Percentiles rank a stretch among this genome's conserved stretches.
These are phyloP conservation scores for Penicillium aurantiogriseum DNA, from an alignment of 2,329 filamentous ascomycete species.

Conservation along the genomic window DNA sequence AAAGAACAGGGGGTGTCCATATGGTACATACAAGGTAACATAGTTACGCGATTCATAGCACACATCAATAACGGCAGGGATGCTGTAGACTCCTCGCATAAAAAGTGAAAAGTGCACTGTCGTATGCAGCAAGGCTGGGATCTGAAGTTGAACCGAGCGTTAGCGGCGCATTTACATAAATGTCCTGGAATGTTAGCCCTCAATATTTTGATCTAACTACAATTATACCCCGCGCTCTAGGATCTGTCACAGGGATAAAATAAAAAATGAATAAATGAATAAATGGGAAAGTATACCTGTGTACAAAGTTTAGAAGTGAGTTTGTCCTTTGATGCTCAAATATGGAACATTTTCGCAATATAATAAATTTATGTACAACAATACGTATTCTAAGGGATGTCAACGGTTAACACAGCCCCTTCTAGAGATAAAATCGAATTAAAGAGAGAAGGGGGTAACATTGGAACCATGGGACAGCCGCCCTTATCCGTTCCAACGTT, in stretches of 20 bases:
- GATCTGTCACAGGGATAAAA: constrained; percentile 12
- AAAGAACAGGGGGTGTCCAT: neutral
- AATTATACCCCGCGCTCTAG: constrained; percentile 8
- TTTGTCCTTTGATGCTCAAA: neutral
- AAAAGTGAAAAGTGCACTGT: constrained; percentile 17
- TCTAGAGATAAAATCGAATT: neutral
- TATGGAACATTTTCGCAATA: neutral
- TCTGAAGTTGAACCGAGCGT: constrained; percentile 22
- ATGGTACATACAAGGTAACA: neutral
- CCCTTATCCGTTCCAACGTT: neutral
- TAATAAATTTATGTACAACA: neutral
- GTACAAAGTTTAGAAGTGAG: neutral
- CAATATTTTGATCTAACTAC: neutral
- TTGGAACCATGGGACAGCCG: constrained; percentile 19
- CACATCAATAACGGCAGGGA: constrained; percentile 18
- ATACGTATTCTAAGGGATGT: neutral
- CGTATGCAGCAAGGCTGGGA: constrained; percentile 16
- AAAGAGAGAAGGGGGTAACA: constrained; percentile 18
- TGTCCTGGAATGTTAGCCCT: constrained; percentile 9
- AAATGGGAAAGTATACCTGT: neutral
- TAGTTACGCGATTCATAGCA: constrained; percentile 2
- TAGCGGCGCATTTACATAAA: constrained; percentile 5
- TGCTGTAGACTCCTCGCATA: constrained; percentile 24
- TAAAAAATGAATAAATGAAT: too few species aligned
- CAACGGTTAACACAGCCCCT: neutral